Conservation (phyloP, 257 asterid genomes). For the Solanum pimpinellifolium region DNA sequence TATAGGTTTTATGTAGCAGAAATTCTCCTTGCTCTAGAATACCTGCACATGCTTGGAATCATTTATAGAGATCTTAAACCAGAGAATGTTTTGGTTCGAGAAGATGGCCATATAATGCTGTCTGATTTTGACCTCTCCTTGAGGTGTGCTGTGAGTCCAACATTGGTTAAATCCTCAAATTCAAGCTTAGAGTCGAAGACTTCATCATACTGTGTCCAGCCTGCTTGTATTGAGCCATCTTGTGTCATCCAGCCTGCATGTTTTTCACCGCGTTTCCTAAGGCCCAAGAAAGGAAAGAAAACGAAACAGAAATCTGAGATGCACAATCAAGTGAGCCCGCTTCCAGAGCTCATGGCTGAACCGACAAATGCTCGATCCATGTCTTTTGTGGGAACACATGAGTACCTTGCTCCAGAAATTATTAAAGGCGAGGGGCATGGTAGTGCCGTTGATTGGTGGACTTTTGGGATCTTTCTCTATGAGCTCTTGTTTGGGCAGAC, state of each 20-base stretch:
- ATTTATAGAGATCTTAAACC: slow-evolving; percentile 59
- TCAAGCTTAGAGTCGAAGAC: slow-evolving; percentile 24
- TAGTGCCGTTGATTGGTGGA: slow-evolving; percentile 74
- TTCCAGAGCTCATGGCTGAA: slow-evolving; percentile 58
- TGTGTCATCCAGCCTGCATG: slow-evolving; percentile 49
- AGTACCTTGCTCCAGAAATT: slow-evolving; percentile 58
- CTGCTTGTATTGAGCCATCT: slow-evolving; percentile 45
- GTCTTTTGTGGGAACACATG: slow-evolving; percentile 65
- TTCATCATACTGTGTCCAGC: slow-evolving; percentile 39
- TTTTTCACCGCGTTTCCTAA: slow-evolving; percentile 42
- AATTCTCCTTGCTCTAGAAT: slow-evolving; percentile 55
- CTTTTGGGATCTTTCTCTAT: slow-evolving; percentile 47
- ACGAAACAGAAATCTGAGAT: slow-evolving; percentile 26
- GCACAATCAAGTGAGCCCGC: slow-evolving; percentile 31
- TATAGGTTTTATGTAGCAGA: slow-evolving; percentile 59
- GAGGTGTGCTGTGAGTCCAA: slow-evolving; percentile 49
- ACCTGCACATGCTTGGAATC: slow-evolving; percentile 66
- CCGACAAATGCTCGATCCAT: slow-evolving; percentile 60
- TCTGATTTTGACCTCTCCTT: slow-evolving; percentile 62
- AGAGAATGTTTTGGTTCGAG: slow-evolving; percentile 54
- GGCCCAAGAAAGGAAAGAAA: slow-evolving; percentile 41
- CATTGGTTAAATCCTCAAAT: slow-evolving; percentile 36
- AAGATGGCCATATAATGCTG: slow-evolving; percentile 63
- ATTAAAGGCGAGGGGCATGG: slow-evolving; percentile 66
- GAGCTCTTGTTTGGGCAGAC: slow-evolving; percentile 55